Conservation (phyloP, 768 basidiomycete genomes). For the Pisolithus orientalis region DNA sequence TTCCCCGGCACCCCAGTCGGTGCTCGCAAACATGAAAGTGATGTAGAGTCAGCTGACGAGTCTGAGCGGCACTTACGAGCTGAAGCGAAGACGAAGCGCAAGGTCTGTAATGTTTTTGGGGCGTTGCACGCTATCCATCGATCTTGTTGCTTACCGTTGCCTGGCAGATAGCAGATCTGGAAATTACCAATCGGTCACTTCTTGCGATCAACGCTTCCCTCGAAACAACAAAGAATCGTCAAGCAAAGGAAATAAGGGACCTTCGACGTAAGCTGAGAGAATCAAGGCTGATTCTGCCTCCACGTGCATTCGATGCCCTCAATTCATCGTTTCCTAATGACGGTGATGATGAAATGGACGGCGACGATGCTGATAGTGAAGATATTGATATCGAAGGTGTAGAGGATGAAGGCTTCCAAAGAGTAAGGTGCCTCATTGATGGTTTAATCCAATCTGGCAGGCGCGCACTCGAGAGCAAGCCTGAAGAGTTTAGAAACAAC, state of each 20-base stretch:
- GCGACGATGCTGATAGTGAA: conserved; percentile 37
- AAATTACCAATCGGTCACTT: conserved; percentile 85
- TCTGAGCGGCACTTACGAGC: conserved; percentile 54
- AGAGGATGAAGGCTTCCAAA: conserved; percentile 53
- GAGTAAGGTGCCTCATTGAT: conserved; percentile 62
- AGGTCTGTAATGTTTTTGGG: conserved; percentile 40
- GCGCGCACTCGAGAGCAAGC: conserved; percentile 53
- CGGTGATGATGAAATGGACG: conserved; percentile 31
- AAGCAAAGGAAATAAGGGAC: conserved; percentile 81
- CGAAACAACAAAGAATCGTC: conserved; percentile 72
- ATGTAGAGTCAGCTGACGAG: conserved; percentile 23
- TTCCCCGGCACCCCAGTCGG: conserved; percentile 10
- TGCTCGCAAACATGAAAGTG: conserved; percentile 26
- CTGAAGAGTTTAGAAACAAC: conserved; percentile 45
- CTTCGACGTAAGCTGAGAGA: conserved; percentile 79
- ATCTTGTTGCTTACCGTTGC: conserved; percentile 1
- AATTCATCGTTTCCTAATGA: conserved; percentile 42
- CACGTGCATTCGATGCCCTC: conserved; percentile 50
- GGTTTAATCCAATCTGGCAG: conserved; percentile 51
- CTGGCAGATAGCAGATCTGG: conserved; percentile 79
- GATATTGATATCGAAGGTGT: conserved; percentile 36
- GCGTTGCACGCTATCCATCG: neutral
- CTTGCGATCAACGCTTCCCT: conserved; percentile 79
- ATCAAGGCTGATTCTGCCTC: conserved; percentile 72
- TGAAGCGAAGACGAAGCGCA: conserved; percentile 80